Base-by-base conservation (phyloP, 1,139 yeast species). In the Protomyces gravidus region DNA sequence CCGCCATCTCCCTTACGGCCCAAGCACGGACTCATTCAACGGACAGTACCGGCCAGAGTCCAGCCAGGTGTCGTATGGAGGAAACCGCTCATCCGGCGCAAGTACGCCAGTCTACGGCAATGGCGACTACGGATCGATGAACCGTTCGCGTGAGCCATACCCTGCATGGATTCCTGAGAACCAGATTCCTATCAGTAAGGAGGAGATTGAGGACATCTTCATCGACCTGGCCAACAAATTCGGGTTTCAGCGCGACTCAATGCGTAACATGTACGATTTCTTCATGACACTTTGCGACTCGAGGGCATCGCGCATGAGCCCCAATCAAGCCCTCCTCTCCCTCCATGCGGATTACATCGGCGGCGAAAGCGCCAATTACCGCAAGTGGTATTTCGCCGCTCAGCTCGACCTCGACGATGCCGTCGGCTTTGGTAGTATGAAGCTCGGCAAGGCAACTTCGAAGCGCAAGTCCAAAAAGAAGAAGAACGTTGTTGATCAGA, bases 311-410 rank as follows among this genome's bases (percentile, higher is more conserved):
- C 85, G 98, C 75, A 89, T 90, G 96, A 84, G 97, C 19, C 97
- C 98, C 26, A 86, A 89, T 64, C 96, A 89, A 73, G 98, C 98
- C 26, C 78, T 94, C 67, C 78, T 89, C 64, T 84, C 95, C 55
- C 80, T 94, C 66, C 99, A 94, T 71, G 95, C 97, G 48, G 98
- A 94, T 72, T 94, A 92, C 76, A 90, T 92, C 69, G 97, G 97
- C 47, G 97, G 97, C 58, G 86, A 86, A 65, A 82, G 89, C 64
- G 85, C 97, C 30, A 92, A 92, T 73, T 92, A 86, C 75, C 81
- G 87, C 68, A 90, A 87, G 71, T 92, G 98, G 98, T 92, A 88
- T 73, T 89, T 92, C 74, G 96, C 97, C 32, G 89, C 97, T 47
- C 92, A 86, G 73, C 74, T 89, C 63, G 95, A 88, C 72, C 76